phyloP scores from a whole-genome alignment of 257 asterid genomes.

The Anisodus tanguticus region DNA sequence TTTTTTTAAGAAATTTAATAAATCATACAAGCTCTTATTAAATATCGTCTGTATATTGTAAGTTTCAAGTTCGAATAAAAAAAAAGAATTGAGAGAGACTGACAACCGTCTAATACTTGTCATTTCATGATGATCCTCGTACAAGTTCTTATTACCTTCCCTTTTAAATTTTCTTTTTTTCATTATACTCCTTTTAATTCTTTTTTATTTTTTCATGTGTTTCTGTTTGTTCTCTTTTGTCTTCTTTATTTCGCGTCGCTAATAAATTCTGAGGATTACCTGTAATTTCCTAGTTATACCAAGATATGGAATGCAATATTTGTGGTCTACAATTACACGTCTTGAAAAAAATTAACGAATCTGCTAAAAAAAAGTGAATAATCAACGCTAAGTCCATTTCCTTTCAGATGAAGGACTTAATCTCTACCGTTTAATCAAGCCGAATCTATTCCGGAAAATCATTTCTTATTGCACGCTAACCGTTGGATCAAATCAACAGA shows the following conservation, averaged over 20 bases:
- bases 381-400: conserved; percentile 1
- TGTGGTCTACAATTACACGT: conserved; percentile 28
- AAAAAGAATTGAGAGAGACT: neutral
- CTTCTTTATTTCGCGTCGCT: neutral
- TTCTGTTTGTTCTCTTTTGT: neutral
- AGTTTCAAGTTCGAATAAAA: neutral
- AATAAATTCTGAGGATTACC: neutral
- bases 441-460: conserved; percentile 28
- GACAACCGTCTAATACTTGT: neutral
- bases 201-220: neutral
- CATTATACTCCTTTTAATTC: neutral
- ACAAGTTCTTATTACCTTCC: neutral
- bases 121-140: neutral
- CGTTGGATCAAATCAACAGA: conserved; percentile 50
- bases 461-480: conserved; percentile 3
- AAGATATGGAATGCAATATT: conserved; percentile 14
- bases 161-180: neutral
- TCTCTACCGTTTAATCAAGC: conserved; percentile 40
- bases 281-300: neutral
- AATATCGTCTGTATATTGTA: neutral
- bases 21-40: neutral
- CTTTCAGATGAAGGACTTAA: conserved; percentile 24
- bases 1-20: neutral
- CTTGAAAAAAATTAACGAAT: neutral
- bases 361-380: neutral